These are phyloP conservation scores for Plasmodiophora brassicae DNA, from an alignment of 208 protist genomes.

Conservation along the genomic window DNA sequence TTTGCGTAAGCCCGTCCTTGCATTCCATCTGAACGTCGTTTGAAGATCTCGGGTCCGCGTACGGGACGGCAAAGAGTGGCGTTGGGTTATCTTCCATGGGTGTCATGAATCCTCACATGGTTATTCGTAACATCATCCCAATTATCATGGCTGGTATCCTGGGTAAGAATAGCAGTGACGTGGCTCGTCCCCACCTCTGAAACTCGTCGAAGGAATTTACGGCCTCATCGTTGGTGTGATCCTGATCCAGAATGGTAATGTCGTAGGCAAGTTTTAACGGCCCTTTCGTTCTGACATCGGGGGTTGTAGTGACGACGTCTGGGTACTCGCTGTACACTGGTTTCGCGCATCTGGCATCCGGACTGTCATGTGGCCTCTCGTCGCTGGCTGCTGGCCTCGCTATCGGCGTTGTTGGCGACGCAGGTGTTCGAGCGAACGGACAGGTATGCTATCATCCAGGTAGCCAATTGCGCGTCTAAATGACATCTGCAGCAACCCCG, in stretches of 20 bases:
- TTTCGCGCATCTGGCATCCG: constrained; percentile 47
- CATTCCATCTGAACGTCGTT: neutral
- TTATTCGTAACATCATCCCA: constrained; percentile 74
- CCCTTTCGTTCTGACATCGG: neutral
- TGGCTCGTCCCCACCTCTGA: neutral
- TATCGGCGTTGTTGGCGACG: constrained; percentile 98
- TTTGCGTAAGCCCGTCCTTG: neutral
- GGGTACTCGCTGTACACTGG: constrained; percentile 35
- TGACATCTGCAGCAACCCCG: constrained; percentile 68
- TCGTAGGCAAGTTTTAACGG: neutral
- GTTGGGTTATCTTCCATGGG: constrained; percentile 92
- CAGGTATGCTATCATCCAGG: neutral
- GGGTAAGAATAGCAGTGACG: constrained; percentile 57
- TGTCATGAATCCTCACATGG: constrained; percentile 85
- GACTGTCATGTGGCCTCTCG: constrained; percentile 48
- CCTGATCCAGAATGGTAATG: constrained; percentile 74
- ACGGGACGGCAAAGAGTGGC: constrained; percentile 93
- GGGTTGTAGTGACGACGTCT: neutral
- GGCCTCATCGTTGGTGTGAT: constrained; percentile 98
- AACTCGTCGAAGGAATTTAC: constrained; percentile 87
- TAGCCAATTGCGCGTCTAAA: neutral
- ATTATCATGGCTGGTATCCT: constrained; percentile 94
- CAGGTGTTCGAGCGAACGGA: constrained; percentile 71
- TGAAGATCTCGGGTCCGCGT: constrained; percentile 90
- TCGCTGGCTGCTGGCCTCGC: constrained; percentile 89